These are phyloP conservation scores for Plectranthus barbatus DNA, from an alignment of 257 asterid species.

Conservation along the genomic window DNA sequence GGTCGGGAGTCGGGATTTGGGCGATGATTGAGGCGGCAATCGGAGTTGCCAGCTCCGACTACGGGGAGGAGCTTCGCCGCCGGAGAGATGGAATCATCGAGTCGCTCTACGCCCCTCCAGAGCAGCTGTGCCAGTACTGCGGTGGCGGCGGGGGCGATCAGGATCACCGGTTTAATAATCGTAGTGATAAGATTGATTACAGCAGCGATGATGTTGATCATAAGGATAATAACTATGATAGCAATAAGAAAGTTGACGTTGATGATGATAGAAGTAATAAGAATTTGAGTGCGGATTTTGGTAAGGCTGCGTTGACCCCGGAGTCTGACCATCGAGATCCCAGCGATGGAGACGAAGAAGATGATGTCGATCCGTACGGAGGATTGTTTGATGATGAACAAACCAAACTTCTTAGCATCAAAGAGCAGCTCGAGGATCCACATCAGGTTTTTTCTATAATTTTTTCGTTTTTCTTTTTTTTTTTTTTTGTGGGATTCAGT, in stretches of 20 bases:
- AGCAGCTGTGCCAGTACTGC: conserved; percentile 45
- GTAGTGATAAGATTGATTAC: background rate
- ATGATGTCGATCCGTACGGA: conserved; percentile 44
- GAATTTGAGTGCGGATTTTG: conserved; percentile 17
- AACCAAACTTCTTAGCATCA: conserved; percentile 51
- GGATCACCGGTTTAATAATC: conserved; percentile 22
- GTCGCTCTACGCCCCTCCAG: conserved; percentile 46
- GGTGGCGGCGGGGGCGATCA: conserved; percentile 20
- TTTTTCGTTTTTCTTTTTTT: background rate
- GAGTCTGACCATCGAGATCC: conserved; percentile 43
- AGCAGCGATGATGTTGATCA: conserved; percentile 16
- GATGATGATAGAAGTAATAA: conserved; percentile 14
- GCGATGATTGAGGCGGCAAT: conserved; percentile 74
- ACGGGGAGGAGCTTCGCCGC: conserved; percentile 53
- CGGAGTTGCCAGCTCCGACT: conserved; percentile 60
- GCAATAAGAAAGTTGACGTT: conserved; percentile 3
- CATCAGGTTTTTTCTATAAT: conserved; percentile 49
- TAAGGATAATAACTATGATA: background rate
- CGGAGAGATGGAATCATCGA: conserved; percentile 75
- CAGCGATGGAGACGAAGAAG: conserved; percentile 38
- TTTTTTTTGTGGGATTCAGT: background rate
- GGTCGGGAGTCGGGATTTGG: conserved; percentile 73
- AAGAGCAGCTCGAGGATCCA: conserved; percentile 77
- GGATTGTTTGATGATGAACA: conserved; percentile 67
- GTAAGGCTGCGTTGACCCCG: conserved; percentile 67